Percentiles rank a stretch among this genome's conserved stretches.
phyloP scores from a whole-genome alignment of 805 yeast species.

The Hanseniaspora nectarophila region DNA sequence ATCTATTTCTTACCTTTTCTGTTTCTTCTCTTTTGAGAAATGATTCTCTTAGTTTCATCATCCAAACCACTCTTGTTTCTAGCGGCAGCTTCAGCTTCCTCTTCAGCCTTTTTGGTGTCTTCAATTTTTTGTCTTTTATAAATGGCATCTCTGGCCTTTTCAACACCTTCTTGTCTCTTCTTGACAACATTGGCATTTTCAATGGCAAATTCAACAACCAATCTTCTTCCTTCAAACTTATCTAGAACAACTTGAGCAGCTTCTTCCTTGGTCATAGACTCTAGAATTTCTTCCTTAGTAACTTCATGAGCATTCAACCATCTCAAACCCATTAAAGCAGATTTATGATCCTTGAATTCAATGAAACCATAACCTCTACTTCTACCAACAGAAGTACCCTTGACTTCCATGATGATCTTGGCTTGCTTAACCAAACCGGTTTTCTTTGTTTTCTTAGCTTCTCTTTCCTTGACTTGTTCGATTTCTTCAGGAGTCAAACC shows the following conservation, averaged over 20 bases:
- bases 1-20: constrained; percentile 36
- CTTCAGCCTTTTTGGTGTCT: constrained; percentile 20
- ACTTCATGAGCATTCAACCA: constrained; percentile 94
- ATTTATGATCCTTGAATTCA: constrained; percentile 81
- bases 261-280: constrained; percentile 62
- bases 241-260: constrained; percentile 43
- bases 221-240: constrained; percentile 47
- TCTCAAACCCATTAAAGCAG: constrained; percentile 90
- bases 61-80: constrained; percentile 32
- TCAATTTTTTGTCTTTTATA: constrained; percentile 18
- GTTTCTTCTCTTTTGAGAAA: constrained; percentile 58
- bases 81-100: constrained; percentile 25
- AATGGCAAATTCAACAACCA: constrained; percentile 89
- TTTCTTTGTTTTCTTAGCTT: constrained; percentile 53
- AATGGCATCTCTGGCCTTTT: constrained; percentile 23
- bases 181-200: constrained; percentile 90
- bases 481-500: constrained; percentile 32
- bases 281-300: constrained; percentile 52
- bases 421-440: constrained; percentile 89
- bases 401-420: constrained; percentile 83
- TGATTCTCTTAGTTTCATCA: constrained; percentile 49
- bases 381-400: constrained; percentile 75
- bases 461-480: constrained; percentile 28
- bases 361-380: constrained; percentile 95
- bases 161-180: constrained; percentile 63